Evolutionary conservation across 2,329 filamentous ascomycete genomes (phyloP), one percentile per base, ranked within the genome.

Genomic region (Gyromitra esculenta): DNA sequence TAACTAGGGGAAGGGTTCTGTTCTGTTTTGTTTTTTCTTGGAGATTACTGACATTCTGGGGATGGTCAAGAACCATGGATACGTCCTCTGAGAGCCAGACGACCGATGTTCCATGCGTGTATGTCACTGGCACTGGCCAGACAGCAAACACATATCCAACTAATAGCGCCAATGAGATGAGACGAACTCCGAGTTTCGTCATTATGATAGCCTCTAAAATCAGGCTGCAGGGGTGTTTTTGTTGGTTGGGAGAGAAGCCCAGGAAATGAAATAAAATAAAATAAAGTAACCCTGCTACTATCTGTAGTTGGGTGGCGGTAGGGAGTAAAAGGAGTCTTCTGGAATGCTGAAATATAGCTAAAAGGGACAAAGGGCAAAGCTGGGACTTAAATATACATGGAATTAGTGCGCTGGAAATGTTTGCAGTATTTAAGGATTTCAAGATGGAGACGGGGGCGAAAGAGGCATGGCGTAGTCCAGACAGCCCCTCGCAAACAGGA

Each of bases 11-110:
- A 13, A 37, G 25, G 21, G 31, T 6, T 39, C 31, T 5, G 18
- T 54, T 31, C 9, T 1, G 9, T 54, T 31, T 41, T 41, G 21
- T 43, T 18, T 54, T 31, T 41, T 21, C 21, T 43, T 18, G 18
- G 31, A 52, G 25, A 48, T 43, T 57, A 39, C 63, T 67, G 48
- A 74, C 70, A 25, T 15, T 54, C 1, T 54, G 41, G 6, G 74
- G 76, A 31, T 18, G 35, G 59, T 79, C 70, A 4, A 77, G 59
- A 11, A 54, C 45, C 63, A 79, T 70, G 43, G 59, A 45, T 9
- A 81, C 77, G 21, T 77, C 73, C 6, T 62, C 67, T n/a, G 77
- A 75, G n/a, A 81, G 68, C 79, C 79, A 81, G 56, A 81, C 18
- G 1, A 68, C 62, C 4, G 63, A 50, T 48, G 67, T 62, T 25